A percentile compares a stretch with the other conserved stretches of the same genome.
phyloP scores from a whole-genome alignment of 2,329 filamentous ascomycete species.

The Phyllosticta paracitricarpa region DNA sequence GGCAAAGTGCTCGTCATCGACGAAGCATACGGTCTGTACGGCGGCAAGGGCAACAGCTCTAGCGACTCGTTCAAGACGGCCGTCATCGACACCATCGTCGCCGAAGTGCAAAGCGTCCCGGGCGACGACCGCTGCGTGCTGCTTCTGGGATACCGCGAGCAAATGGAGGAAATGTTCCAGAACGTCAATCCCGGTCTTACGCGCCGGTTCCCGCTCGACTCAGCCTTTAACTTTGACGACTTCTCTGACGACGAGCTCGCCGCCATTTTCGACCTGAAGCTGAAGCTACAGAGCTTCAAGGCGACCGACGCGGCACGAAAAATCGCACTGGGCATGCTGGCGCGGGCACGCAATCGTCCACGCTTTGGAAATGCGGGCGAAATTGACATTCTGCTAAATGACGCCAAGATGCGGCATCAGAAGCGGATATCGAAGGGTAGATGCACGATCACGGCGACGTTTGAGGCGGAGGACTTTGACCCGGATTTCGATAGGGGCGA shows the following conservation, averaged over 20 bases:
- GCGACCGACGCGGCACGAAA: conserved; percentile 43
- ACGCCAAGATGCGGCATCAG: conserved; percentile 45
- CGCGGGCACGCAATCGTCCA: conserved; percentile 49
- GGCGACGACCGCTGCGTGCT: conserved; percentile 66
- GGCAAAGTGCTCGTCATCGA: conserved; percentile 76
- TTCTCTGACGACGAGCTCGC: conserved; percentile 50
- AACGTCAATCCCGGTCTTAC: conserved; percentile 61
- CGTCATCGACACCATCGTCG: conserved; percentile 65
- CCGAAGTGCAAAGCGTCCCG: conserved; percentile 58
- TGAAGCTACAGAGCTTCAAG: conserved; percentile 45
- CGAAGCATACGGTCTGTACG: conserved; percentile 61
- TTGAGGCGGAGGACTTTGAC: conserved; percentile 47
- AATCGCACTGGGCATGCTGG: conserved; percentile 51
- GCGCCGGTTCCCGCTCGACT: conserved; percentile 53
- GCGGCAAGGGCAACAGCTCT: conserved; percentile 23
- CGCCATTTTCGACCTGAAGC: conserved; percentile 52
- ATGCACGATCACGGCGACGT: conserved; percentile 13
- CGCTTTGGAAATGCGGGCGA: conserved; percentile 67
- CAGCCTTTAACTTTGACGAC: conserved; percentile 60
- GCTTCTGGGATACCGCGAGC: conserved; percentile 58
- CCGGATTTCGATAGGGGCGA: conserved; percentile 47
- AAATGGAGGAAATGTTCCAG: conserved; percentile 65
- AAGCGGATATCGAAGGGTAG: conserved; percentile 20
- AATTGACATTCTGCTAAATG: conserved; percentile 57
- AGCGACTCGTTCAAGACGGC: conserved; percentile 48